Evolutionary conservation across 148 eudicot species (phyloP), one percentile per base, ranked within the genome.

Genomic region (Selenicereus undatus): DNA sequence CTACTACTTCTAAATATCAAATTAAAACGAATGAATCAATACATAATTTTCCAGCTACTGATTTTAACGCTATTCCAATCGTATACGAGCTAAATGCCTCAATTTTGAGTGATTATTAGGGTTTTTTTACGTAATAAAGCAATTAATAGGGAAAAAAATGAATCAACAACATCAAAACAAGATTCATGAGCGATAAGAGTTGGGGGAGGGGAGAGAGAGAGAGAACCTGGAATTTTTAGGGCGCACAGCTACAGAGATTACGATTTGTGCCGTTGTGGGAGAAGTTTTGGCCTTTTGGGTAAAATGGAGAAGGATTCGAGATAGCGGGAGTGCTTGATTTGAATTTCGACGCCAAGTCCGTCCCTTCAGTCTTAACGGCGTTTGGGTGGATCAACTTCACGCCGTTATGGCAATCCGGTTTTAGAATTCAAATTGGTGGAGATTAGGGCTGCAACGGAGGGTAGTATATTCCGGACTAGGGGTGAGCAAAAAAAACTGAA

Each of bases 261-360:
- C 22, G 56, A 73, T 39, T 39, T 72, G 45, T 16, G 75, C n/a
- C n/a, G n/a, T n/a, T n/a, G n/a, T n/a, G n/a, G n/a, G n/a, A n/a
- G n/a, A n/a, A n/a, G n/a, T n/a, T n/a, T 26, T 27, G 22, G 29
- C 10, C 16, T n/a, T 7, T 65, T 26, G 14, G 3, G 2, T 54
- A 27, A 65, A 65, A 27, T 65, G 71, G 30, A 27, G 27, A 66
- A 12, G 2, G 35, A 27, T 66, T 66, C 18, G 22, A 12, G 42
- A 58, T 54, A 62, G 82, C 82, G 82, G 82, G 82, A 80, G 81
- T 1, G 54, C 56, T 60, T 16, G 77, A 16, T 80, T 80, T 73
- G 11, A 80, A 80, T 73, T 80, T 73, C n/a, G n/a, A 24, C 43
- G 26, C 22, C 14, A 21, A 29, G 16, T 18, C 10, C 74, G 24